Base-by-base conservation (phyloP, 345 rosid genomes). In the Brassica cretica region DNA sequence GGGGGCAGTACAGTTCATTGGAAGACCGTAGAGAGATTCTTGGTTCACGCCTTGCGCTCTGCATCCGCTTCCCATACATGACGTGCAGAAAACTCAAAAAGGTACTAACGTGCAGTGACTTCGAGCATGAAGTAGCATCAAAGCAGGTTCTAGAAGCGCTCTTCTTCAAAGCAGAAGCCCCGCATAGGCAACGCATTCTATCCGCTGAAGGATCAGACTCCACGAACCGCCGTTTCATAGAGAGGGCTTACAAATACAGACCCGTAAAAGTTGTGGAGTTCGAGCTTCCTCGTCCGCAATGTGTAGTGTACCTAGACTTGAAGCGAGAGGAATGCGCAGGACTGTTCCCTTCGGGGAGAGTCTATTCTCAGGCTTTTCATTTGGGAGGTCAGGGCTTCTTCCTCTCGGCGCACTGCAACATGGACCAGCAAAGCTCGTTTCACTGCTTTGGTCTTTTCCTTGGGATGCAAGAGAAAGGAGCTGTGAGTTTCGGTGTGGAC, bases 381-480 rank as follows among this genome's bases (percentile, higher is more conserved):
- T 53, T 53, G 2, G 60, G 60, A 6, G 60, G 60, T 53, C 60
- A 53, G 3, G 60, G 60, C 10, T 53, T 53, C 60, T 53, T 53
- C 60, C 60, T 53, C 9, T 53, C 60, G 24, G 60, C 60, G 60
- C 60, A 53, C 10, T 53, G 60, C 10, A 53, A 53, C 60, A 53
- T 53, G 60, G 60, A 53, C 60, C 60, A 53, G 24, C 60, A 53
- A 2, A 53, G 60, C 60, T 53, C 60, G 60, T 53, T 53, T 10
- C 3, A 53, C 24, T 53, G 60, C 60, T 53, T 53, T 16, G 60
- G 60, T 2, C 60, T 53, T 9, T 53, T 53, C 24, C 60, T 53
- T 53, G 60, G 60, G 60, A 53, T 53, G 60, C 60, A 53, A 53
- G 60, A 53, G 60, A 53, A 53, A 53, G 60, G 60, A 53, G 60